Conservation (phyloP, 2,329 filamentous ascomycete species). For the Verticillium alfalfae region DNA sequence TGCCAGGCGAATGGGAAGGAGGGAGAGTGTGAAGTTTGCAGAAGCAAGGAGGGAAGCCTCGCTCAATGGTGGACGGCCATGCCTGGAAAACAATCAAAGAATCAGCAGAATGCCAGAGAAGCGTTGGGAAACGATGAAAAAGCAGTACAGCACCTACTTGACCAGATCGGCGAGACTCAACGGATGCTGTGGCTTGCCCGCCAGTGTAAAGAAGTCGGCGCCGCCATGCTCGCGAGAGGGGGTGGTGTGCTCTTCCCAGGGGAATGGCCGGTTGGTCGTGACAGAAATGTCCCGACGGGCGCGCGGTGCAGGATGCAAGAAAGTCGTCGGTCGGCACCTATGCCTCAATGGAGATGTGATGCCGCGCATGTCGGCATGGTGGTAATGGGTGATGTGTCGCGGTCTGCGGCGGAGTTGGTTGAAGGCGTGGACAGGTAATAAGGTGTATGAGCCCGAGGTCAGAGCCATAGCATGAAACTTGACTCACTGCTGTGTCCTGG, state of each 20-base stretch:
- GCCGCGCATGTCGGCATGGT: conserved; percentile 42
- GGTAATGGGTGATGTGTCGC: background rate
- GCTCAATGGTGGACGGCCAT: conserved; percentile 79
- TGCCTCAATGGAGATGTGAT: conserved; percentile 32
- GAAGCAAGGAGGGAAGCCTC: conserved; percentile 76
- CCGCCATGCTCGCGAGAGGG: conserved; percentile 23
- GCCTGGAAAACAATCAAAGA: conserved; percentile 28
- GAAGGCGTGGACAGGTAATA: background rate
- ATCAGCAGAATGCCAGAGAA: background rate
- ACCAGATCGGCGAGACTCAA: conserved; percentile 85
- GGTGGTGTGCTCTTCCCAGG: background rate
- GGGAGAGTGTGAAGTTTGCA: conserved; percentile 90
- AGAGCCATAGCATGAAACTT: background rate
- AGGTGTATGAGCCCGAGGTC: conserved; percentile 2
- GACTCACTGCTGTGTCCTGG: conserved; percentile 1
- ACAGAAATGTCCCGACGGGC: background rate
- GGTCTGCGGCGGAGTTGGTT: conserved; percentile 2
- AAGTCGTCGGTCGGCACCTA: conserved; percentile 11
- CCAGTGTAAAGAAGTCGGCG: conserved; percentile 70
- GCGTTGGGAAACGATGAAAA: background rate
- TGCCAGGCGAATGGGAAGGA: conserved; percentile 86
- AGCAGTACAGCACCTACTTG: conserved; percentile 50
- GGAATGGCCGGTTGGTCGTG: background rate
- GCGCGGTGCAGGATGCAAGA: background rate
- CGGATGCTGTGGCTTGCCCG: conserved; percentile 71